A percentile compares a stretch with the other conserved stretches of the same genome.
These are phyloP conservation scores for Teunomyces kruisii DNA, from an alignment of 805 yeast species.

Conservation along the genomic window DNA sequence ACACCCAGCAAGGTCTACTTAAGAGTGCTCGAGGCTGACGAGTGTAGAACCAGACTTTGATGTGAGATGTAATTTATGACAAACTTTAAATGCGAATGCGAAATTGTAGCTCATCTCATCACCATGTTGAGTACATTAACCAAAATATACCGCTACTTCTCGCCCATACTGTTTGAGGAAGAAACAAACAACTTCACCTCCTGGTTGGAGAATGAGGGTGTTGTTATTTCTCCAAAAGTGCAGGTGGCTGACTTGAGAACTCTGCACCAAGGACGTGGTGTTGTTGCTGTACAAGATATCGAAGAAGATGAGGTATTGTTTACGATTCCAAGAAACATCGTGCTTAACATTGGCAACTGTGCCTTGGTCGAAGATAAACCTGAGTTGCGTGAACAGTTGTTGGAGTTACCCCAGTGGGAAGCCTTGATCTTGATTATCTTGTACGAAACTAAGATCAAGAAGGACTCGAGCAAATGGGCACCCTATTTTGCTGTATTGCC, in stretches of 20 bases:
- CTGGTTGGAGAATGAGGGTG: slow-evolving; percentile 36
- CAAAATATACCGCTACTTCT: slow-evolving; percentile 1
- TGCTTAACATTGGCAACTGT: slow-evolving; percentile 62
- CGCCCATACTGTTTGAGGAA: not conserved
- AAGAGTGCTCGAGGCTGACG: slow-evolving; percentile 1
- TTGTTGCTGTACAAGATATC: slow-evolving; percentile 65
- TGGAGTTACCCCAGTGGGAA: slow-evolving; percentile 68
- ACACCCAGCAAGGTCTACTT: slow-evolving; percentile 12
- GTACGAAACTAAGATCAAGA: slow-evolving; percentile 52
- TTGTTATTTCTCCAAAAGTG: slow-evolving; percentile 55
- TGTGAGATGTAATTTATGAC: not conserved
- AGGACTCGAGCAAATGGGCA: slow-evolving; percentile 57
- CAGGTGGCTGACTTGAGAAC: slow-evolving; percentile 58
- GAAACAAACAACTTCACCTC: not conserved
- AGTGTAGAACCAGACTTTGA: slow-evolving; percentile 2
- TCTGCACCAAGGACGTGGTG: slow-evolving; percentile 71
- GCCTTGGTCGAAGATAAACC: slow-evolving; percentile 36
- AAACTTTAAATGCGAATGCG: not conserved
- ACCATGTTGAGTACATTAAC: slow-evolving; percentile 1
- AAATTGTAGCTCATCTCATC: slow-evolving; percentile 3
- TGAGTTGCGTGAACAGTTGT: slow-evolving; percentile 33
- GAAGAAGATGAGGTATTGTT: slow-evolving; percentile 63
- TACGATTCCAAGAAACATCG: slow-evolving; percentile 58
- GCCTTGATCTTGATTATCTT: slow-evolving; percentile 66
- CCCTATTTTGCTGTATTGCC: slow-evolving; percentile 78